Evolutionary conservation across 495 filamentous ascomycete genomes (phyloP).

Genomic region (Immersiella caudata): DNA sequence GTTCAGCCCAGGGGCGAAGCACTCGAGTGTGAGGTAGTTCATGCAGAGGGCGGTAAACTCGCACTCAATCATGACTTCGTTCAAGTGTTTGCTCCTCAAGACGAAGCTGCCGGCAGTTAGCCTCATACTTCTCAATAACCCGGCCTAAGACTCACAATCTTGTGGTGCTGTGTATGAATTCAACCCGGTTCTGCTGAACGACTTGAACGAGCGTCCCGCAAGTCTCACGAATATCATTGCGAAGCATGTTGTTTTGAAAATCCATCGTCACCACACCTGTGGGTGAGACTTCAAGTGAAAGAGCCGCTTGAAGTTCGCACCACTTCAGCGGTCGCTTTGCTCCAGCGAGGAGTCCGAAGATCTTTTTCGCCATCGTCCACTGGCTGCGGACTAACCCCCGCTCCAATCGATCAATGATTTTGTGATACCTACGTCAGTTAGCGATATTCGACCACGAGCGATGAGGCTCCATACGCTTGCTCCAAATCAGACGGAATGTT

Average conservation of each 20-base stretch:
- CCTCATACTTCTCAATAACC: neutral
- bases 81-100: conserved; percentile 31
- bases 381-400: conserved; percentile 23
- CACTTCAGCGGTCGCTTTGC: conserved; percentile 50
- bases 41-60: conserved; percentile 42
- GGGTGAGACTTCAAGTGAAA: conserved; percentile 37
- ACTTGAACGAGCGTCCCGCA: conserved; percentile 51
- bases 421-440: conserved; percentile 40
- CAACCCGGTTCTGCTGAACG: conserved; percentile 23
- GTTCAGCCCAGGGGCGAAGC: conserved; percentile 32
- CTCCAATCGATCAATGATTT: conserved; percentile 43
- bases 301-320: conserved; percentile 51
- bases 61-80: conserved; percentile 35
- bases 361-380: conserved; percentile 35
- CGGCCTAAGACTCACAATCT: conserved; percentile 17
- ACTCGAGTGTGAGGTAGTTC: conserved; percentile 41
- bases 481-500: conserved; percentile 43
- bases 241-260: conserved; percentile 33
- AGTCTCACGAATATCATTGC: conserved; percentile 40
- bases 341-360: conserved; percentile 50
- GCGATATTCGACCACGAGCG: neutral
- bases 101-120: conserved; percentile 16
- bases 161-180: conserved; percentile 33
- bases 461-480: conserved; percentile 40
- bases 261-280: conserved; percentile 22